Evolutionary conservation across 306 rosid species (phyloP).

Genomic region (Ziziphus jujuba): DNA sequence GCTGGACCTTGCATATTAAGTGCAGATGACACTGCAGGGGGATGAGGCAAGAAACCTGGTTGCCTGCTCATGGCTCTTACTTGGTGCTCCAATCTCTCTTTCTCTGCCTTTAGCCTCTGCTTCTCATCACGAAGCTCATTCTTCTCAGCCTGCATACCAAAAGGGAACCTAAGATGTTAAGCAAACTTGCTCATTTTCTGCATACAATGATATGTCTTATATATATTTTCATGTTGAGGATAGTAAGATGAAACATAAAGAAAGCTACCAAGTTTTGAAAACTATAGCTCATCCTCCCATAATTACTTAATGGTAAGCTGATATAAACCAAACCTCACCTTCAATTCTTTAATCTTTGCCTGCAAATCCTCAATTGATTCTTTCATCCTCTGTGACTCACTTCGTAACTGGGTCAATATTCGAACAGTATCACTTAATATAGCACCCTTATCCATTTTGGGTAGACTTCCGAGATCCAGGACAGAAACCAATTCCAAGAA

Average conservation of each 20-base stretch:
- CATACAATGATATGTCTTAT: neutral
- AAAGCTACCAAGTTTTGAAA: too few species aligned
- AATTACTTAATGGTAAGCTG: too few species aligned
- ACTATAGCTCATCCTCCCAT: too few species aligned
- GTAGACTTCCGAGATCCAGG: constrained; percentile 75
- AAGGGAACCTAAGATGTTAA: constrained; percentile 4
- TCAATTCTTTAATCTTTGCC: constrained; percentile 66
- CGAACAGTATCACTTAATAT: constrained; percentile 64
- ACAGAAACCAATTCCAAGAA: constrained; percentile 70
- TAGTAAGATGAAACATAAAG: too few species aligned
- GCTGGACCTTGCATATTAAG: constrained; percentile 58
- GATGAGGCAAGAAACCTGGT: constrained; percentile 51
- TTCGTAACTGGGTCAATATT: constrained; percentile 58
- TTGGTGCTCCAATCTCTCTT: constrained; percentile 69
- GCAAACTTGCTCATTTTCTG: neutral
- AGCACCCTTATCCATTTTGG: constrained; percentile 72
- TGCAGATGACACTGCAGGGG: constrained; percentile 57
- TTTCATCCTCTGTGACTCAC: constrained; percentile 59
- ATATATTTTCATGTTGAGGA: too few species aligned
- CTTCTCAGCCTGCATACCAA: constrained; percentile 60
- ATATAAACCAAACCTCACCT: constrained; percentile 41
- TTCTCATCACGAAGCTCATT: constrained; percentile 78
- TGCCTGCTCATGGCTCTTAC: constrained; percentile 52
- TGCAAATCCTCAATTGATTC: constrained; percentile 49
- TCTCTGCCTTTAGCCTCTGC: constrained; percentile 72